Conservation (phyloP, 2,329 filamentous ascomycete genomes). For the Cladosporium halotolerans region DNA sequence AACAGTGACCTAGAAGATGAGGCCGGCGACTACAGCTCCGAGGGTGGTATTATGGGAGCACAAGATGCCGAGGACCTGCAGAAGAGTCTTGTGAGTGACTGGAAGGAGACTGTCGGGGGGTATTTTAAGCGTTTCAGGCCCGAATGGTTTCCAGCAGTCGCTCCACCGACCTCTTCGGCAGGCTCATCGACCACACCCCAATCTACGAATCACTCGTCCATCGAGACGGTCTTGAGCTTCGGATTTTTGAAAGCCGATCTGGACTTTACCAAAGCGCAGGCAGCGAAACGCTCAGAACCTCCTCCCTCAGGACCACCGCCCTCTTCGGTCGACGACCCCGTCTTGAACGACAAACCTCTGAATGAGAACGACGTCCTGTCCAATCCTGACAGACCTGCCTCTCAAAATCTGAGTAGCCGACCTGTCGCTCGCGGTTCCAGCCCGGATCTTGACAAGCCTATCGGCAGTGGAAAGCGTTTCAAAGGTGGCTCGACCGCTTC, state of each 20-base stretch:
- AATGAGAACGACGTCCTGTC: conserved; percentile 82
- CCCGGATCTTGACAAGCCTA: conserved; percentile 50
- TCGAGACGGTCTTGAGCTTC: conserved; percentile 79
- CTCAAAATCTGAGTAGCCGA: conserved; percentile 28
- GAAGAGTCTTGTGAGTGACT: conserved; percentile 63
- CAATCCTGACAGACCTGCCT: conserved; percentile 44
- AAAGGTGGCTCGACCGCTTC: conserved; percentile 91
- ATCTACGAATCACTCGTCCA: conserved; percentile 43
- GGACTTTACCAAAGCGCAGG: conserved; percentile 88
- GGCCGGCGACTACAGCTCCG: conserved; percentile 31
- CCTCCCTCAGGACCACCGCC: conserved; percentile 7
- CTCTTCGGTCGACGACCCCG: conserved; percentile 54
- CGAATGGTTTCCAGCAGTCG: conserved; percentile 52
- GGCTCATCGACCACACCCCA: neutral
- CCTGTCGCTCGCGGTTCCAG: conserved; percentile 36
- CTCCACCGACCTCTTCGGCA: neutral
- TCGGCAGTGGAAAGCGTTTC: conserved; percentile 71
- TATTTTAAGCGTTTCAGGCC: conserved; percentile 92
- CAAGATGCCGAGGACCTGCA: conserved; percentile 63
- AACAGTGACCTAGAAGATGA: conserved; percentile 25
- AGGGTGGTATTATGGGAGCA: conserved; percentile 44
- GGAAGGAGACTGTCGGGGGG: conserved; percentile 80
- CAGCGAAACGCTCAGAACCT: conserved; percentile 54
- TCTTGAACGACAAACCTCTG: conserved; percentile 67
- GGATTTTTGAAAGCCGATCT: conserved; percentile 90